These are phyloP conservation scores for Pichia terricola DNA, from an alignment of 1,139 yeast species.

Conservation along the genomic window DNA sequence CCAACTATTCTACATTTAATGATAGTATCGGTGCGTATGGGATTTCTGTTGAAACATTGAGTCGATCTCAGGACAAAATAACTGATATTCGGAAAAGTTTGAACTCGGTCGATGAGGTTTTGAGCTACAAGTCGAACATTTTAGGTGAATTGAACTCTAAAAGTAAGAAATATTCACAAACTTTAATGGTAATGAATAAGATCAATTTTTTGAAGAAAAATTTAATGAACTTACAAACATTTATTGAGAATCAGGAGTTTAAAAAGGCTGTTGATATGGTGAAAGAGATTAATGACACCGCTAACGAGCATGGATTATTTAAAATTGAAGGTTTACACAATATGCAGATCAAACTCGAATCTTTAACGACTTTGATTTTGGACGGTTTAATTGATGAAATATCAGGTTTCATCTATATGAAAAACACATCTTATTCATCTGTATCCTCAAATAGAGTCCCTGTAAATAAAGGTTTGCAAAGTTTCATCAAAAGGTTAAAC, in stretches of 20 bases:
- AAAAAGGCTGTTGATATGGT: slow-evolving; percentile 48
- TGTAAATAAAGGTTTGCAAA: slow-evolving; percentile 17
- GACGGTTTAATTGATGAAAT: slow-evolving; percentile 72
- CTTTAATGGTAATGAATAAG: slow-evolving; percentile 63
- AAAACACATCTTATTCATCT: slow-evolving; percentile 18
- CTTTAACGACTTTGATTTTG: slow-evolving; percentile 58
- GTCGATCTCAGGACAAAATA: slow-evolving; percentile 49
- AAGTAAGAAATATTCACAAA: slow-evolving; percentile 53
- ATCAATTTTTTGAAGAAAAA: slow-evolving; percentile 52
- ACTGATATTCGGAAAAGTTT: slow-evolving; percentile 43
- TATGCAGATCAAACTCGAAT: slow-evolving; percentile 46
- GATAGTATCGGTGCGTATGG: slow-evolving; percentile 74
- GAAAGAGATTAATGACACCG: slow-evolving; percentile 29
- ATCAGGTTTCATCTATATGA: slow-evolving; percentile 62
- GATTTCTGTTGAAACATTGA: slow-evolving; percentile 43
- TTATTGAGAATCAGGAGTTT: slow-evolving; percentile 59
- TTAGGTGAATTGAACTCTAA: slow-evolving; percentile 58
- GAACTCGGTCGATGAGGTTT: slow-evolving; percentile 23
- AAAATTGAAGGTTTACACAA: slow-evolving; percentile 42
- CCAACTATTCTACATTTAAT: slow-evolving; percentile 79
- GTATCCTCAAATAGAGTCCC: slow-evolving; percentile 4
- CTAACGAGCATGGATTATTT: slow-evolving; percentile 45
- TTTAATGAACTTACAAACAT: slow-evolving; percentile 57
- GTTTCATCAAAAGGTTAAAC: slow-evolving; percentile 16
- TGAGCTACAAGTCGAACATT: slow-evolving; percentile 31